A percentile compares a stretch with the other conserved stretches of the same genome.
These are phyloP conservation scores for Babesia bigemina DNA, from an alignment of 169 alveolate species.

Conservation along the genomic window DNA sequence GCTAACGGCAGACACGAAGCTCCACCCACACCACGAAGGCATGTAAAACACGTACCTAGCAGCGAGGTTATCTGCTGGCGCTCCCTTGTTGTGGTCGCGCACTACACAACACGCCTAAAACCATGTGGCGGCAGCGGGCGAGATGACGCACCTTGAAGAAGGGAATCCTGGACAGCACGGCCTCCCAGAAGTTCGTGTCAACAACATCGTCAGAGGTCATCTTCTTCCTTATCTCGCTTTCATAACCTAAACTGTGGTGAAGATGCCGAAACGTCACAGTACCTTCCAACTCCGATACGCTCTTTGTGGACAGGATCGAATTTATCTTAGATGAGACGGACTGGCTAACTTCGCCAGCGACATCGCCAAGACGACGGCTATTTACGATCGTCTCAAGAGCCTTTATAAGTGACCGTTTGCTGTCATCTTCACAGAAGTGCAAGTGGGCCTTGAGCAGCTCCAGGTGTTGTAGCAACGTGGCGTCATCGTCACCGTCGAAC, in stretches of 20 bases:
- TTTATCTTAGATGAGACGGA: conserved; percentile 56
- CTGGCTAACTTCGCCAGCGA: conserved; percentile 29
- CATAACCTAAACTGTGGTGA: conserved; percentile 70
- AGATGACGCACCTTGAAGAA: conserved; percentile 61
- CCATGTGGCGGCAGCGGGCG: not conserved
- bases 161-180: conserved; percentile 73
- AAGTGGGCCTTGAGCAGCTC: conserved; percentile 44
- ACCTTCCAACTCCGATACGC: conserved; percentile 51
- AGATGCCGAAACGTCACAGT: conserved; percentile 48
- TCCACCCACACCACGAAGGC: not conserved
- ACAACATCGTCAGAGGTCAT: conserved; percentile 56
- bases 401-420: not conserved
- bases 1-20: too few relatives aligned
- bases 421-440: conserved; percentile 20
- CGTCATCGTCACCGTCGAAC: conserved; percentile 23
- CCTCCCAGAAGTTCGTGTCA: conserved; percentile 82
- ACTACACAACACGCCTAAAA: conserved; percentile 42
- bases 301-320: conserved; percentile 42
- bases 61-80: not conserved
- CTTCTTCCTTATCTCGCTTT: conserved; percentile 73
- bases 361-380: conserved; percentile 4
- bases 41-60: not conserved
- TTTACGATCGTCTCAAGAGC: conserved; percentile 34
- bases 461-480: conserved; percentile 14
- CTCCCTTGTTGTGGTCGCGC: conserved; percentile 3